A percentile compares a stretch with the other conserved stretches of the same genome.
Evolutionary conservation across 2,329 filamentous ascomycete genomes (phyloP).

Genomic region (Aspergillus intermedius): DNA sequence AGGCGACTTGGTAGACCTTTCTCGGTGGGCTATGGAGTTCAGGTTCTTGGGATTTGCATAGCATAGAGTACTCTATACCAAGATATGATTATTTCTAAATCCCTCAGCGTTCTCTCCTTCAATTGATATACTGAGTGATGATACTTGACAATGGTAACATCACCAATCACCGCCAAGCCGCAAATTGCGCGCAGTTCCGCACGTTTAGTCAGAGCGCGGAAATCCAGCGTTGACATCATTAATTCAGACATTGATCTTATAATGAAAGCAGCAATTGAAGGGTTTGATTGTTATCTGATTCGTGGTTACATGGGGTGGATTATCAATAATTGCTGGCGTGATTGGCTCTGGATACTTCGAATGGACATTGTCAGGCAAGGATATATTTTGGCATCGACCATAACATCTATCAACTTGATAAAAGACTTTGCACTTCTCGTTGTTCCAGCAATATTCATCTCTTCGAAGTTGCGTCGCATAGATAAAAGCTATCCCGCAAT

Average conservation of each 20-base stretch:
- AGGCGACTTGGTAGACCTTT: conserved; percentile 41
- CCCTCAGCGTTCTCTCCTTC: too few relatives aligned
- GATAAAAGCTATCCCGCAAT: conserved; percentile 23
- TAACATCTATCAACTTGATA: background rate
- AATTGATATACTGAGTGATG: too few relatives aligned
- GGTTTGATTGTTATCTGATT: background rate
- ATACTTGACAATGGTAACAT: too few relatives aligned
- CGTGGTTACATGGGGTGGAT: background rate
- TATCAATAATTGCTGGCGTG: background rate
- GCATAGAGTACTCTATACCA: background rate
- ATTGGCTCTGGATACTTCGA: too few relatives aligned
- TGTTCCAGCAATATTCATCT: too few relatives aligned
- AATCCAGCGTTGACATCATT: conserved; percentile 2
- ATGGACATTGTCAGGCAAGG: background rate
- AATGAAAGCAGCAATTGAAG: background rate
- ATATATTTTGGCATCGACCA: background rate
- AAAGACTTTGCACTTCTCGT: too few relatives aligned
- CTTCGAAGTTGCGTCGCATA: background rate
- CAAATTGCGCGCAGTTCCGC: conserved; percentile 9
- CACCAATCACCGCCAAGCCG: background rate
- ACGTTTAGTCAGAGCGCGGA: conserved; percentile 22
- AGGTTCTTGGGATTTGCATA: background rate
- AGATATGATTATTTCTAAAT: too few relatives aligned
- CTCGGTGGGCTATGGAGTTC: background rate
- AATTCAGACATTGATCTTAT: background rate